A percentile compares a stretch with the other conserved stretches of the same genome.
These are phyloP conservation scores for Linaria vulgaris DNA, from an alignment of 257 asterid species.

Conservation along the genomic window DNA sequence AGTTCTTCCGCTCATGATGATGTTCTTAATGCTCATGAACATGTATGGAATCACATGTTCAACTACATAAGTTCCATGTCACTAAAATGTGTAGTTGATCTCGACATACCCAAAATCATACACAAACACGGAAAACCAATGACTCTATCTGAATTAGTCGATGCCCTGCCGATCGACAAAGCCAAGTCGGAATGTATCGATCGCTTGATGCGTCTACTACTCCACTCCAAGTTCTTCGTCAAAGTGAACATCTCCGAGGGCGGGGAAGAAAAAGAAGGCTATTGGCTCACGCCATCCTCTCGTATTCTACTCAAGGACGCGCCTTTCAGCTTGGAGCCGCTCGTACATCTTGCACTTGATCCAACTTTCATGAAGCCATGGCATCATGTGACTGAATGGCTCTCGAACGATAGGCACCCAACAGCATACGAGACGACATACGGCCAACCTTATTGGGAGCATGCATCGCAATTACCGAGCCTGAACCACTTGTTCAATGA, in stretches of 20 bases:
- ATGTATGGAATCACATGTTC: constrained; percentile 25
- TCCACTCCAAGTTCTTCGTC: constrained; percentile 5
- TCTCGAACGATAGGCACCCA: neutral
- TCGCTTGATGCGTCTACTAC: constrained; percentile 17
- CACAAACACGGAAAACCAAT: constrained; percentile 26
- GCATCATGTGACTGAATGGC: neutral
- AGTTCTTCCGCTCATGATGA: neutral
- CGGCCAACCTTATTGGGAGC: constrained; percentile 6
- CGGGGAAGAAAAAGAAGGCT: constrained; percentile 3
- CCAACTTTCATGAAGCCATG: neutral
- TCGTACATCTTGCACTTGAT: neutral
- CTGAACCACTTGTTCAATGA: constrained; percentile 19
- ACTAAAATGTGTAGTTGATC: constrained; percentile 22
- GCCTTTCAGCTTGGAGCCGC: constrained; percentile 6
- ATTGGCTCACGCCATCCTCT: constrained; percentile 13
- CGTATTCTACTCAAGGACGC: constrained; percentile 6
- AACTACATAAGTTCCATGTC: constrained; percentile 17
- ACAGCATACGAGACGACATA: constrained; percentile 7
- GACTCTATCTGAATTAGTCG: constrained; percentile 3
- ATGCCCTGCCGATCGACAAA: constrained; percentile 10
- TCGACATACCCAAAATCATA: constrained; percentile 20
- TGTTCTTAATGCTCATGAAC: constrained; percentile 25
- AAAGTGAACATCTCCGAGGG: neutral
- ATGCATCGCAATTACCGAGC: neutral
- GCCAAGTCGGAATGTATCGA: constrained; percentile 1